Evolutionary conservation across 805 yeast species (phyloP), one percentile per base, ranked within the genome.

Genomic region (Debaryomyces prosopidis): DNA sequence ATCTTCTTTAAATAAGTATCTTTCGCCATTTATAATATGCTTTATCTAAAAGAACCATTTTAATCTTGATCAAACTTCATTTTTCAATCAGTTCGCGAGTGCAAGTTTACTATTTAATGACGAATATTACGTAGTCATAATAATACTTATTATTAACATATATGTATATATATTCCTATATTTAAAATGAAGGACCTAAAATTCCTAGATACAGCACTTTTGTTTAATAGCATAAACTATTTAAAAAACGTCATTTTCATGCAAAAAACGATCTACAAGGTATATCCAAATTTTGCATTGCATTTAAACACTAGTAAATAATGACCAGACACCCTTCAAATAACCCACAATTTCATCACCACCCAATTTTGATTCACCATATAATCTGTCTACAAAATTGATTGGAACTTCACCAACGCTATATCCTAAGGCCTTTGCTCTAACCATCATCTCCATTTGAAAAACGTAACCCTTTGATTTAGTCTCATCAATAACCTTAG

Each of bases 361-460:
- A 18, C 92, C 91, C 51, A 85, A 79, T 63, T 85, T 85, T 52
- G 84, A 75, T 65, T 85, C 91, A 39, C 92, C 92, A 56, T 85
- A 85, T 48, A 85, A 72, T 64, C 92, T 77, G 66, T 85, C 92
- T 34, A 85, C 92, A 58, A 86, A 85, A 49, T 82, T 77, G 54
- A 85, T 85, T 40, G 91, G 91, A 27, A 85, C 90, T 63, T 85
- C 92, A 26, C 86, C 91, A 54, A 85, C 84, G 14, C 80, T 73
- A 68, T 77, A 83, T n/a, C 84, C 85, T 62, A 83, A 68, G n/a
- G 84, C 73, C 60, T 87, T 77, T 34, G 92, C 92, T 54, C 92
- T 79, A 18, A 85, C 92, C 81, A 85, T 84, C 90, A 85, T 85
- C 68, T 85, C 92, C 92, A 85, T 85, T 69, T 85, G 92, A 80